These are phyloP conservation scores for Anacardium occidentale DNA, from an alignment of 345 rosid genomes.

Conservation along the genomic window DNA sequence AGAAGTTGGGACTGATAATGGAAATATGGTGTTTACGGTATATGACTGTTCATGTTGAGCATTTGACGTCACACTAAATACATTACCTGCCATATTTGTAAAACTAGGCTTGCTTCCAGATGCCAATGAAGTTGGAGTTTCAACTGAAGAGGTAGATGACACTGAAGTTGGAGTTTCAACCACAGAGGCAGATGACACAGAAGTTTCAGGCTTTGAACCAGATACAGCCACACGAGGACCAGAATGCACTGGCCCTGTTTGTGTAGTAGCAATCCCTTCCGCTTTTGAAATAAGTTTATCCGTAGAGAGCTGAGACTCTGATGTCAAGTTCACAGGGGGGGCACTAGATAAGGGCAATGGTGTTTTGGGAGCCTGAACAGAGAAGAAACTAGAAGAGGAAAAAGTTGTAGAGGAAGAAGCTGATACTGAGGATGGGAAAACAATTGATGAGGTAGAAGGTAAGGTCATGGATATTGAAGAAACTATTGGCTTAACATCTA, in stretches of 20 bases:
- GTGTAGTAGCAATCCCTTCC: conserved; percentile 30
- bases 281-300: conserved; percentile 25
- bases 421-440: conserved; percentile 24
- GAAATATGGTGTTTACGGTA: conserved; percentile 28
- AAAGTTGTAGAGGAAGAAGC: conserved; percentile 27
- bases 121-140: conserved; percentile 29
- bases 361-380: conserved; percentile 38
- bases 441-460: conserved; percentile 22
- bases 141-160: conserved; percentile 20
- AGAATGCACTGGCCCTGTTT: conserved; percentile 28
- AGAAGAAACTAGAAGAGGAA: conserved; percentile 32
- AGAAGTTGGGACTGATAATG: conserved; percentile 36
- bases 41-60: conserved; percentile 46
- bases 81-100: conserved; percentile 32
- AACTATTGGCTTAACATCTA: conserved; percentile 31
- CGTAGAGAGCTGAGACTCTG: conserved; percentile 35
- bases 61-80: conserved; percentile 35
- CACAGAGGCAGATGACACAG: conserved; percentile 34
- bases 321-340: conserved; percentile 29
- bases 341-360: conserved; percentile 22
- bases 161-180: conserved; percentile 33
- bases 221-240: conserved; percentile 31
- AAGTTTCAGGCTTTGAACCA: conserved; percentile 41
- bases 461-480: conserved; percentile 27
- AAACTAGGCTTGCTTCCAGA: conserved; percentile 41